Conservation (phyloP, 2,329 filamentous ascomycete genomes). For the Clarireedia homoeocarpa region DNA sequence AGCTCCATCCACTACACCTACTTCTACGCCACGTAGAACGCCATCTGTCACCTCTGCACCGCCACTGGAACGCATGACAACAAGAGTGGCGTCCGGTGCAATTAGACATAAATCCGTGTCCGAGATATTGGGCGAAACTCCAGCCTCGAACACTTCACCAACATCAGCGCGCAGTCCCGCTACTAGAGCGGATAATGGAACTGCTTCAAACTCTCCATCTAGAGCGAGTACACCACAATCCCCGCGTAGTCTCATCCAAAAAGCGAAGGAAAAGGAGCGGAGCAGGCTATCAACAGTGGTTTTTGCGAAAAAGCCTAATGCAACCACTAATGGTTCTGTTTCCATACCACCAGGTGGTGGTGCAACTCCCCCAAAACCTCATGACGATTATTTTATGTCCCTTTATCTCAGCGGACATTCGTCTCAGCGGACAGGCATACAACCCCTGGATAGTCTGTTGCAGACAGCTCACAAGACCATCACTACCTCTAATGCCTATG, state of each 20-base stretch:
- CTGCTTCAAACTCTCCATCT: conserved; percentile 21
- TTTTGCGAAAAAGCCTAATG: conserved; percentile 59
- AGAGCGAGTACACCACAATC: conserved; percentile 38
- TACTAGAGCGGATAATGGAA: conserved; percentile 16
- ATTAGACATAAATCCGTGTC: conserved; percentile 66
- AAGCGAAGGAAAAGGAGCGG: conserved; percentile 47
- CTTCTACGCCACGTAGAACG: conserved; percentile 20
- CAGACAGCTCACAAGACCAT: conserved; percentile 83
- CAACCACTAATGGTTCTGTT: conserved; percentile 27
- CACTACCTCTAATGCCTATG: conserved; percentile 74
- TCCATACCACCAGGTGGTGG: conserved; percentile 11
- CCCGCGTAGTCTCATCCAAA: conserved; percentile 29
- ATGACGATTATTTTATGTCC: conserved; percentile 58
- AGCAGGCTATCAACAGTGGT: conserved; percentile 67
- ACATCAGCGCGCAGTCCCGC: conserved; percentile 13
- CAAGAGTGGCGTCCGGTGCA: conserved; percentile 60
- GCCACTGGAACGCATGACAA: conserved; percentile 52
- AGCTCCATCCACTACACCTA: conserved; percentile 12
- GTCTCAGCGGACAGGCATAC: conserved; percentile 55
- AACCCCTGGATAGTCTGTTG: conserved; percentile 62
- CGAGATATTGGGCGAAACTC: conserved; percentile 59
- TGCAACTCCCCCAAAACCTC: conserved; percentile 8
- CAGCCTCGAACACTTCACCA: conserved; percentile 31
- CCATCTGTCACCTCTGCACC: conserved; percentile 24
- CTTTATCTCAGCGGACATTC: conserved; percentile 49